Conservation (phyloP, 345 rosid species). For the Aquilaria sinensis region DNA sequence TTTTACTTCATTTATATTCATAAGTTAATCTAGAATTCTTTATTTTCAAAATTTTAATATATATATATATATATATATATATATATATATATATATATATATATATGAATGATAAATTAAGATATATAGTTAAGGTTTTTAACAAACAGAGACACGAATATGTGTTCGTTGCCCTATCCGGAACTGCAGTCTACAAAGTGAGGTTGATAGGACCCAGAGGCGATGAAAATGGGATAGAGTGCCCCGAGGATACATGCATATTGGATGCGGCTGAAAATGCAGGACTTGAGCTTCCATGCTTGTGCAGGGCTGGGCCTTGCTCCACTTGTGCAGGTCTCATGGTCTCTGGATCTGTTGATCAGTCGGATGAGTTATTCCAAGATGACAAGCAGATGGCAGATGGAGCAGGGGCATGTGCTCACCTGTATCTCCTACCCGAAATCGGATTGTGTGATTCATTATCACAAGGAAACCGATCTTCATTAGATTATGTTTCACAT, state of each 20-base stretch:
- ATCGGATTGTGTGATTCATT: slow-evolving; percentile 46
- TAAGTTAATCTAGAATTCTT: no score
- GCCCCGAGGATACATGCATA: slow-evolving; percentile 41
- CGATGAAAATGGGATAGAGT: slow-evolving; percentile 39
- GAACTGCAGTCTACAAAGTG: slow-evolving; percentile 39
- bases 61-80: no score
- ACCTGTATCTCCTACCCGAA: slow-evolving; percentile 49
- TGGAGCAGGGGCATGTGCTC: slow-evolving; percentile 39
- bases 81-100: no score
- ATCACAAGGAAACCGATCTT: slow-evolving; percentile 49
- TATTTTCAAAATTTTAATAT: no score
- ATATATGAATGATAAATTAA: no score
- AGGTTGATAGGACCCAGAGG: slow-evolving; percentile 46
- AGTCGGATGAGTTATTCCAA: slow-evolving; percentile 51
- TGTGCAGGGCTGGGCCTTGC: slow-evolving; percentile 62
- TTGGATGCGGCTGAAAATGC: slow-evolving; percentile 52
- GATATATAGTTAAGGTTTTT: no score
- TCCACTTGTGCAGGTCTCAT: slow-evolving; percentile 45
- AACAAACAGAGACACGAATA: no score
- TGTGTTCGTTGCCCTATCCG: background rate
- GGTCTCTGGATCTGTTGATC: slow-evolving; percentile 45
- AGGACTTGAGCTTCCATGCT: slow-evolving; percentile 48
- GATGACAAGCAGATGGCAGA: slow-evolving; percentile 48
- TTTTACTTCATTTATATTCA: no score
- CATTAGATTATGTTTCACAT: slow-evolving; percentile 9